A percentile compares a stretch with the other conserved stretches of the same genome.
These are phyloP conservation scores for Brachypodium distachyon DNA, from an alignment of 202 grass and related monocot genomes.

Conservation along the genomic window DNA sequence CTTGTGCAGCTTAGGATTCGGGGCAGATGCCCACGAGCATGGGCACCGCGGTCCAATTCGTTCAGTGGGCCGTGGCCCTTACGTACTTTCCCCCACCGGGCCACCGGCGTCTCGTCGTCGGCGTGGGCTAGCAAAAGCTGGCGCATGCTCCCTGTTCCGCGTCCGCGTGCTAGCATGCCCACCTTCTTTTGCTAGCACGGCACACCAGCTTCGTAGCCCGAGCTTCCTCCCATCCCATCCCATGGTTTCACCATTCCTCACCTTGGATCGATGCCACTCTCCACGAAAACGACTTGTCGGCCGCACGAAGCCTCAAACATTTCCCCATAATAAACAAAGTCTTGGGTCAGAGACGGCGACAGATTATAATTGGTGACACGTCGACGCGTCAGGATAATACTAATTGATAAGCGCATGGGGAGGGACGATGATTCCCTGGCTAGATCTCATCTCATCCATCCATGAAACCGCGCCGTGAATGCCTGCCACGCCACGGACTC, in stretches of 20 bases:
- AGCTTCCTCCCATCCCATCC: background rate
- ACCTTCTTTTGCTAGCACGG: background rate
- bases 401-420: background rate
- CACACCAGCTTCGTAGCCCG: background rate
- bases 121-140: constrained; percentile 24
- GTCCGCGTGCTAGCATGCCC: background rate
- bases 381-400: constrained; percentile 20
- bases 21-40: background rate
- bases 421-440: background rate
- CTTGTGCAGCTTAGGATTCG: background rate
- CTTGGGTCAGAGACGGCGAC: constrained; percentile 1
- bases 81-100: background rate
- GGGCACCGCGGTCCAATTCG: background rate
- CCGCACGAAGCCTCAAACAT: background rate
- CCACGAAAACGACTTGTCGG: background rate
- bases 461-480: background rate
- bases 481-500: background rate
- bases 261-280: background rate
- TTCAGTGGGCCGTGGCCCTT: background rate
- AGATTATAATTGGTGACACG: background rate
- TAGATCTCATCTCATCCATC: background rate
- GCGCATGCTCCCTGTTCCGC: background rate
- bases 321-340: background rate
- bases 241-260: background rate
- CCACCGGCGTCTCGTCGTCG: background rate